Evolutionary conservation across 805 yeast genomes (phyloP), one percentile per base, ranked within the genome.

Genomic region (Saccharomycopsis capsularis): DNA sequence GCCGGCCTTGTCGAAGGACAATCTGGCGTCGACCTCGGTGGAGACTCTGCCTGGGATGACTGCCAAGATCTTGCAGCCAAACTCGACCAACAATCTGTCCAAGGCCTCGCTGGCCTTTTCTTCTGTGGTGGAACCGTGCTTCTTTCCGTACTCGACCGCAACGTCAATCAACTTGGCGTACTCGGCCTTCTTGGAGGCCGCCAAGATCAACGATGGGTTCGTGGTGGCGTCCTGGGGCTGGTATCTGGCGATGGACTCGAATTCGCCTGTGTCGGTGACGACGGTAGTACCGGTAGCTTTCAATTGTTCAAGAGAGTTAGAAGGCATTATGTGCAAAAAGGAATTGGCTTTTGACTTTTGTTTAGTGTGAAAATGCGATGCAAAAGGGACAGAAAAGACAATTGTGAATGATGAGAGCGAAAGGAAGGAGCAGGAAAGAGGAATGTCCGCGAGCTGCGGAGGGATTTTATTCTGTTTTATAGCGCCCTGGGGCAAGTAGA

Each of bases 201-300:
- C 98, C 61, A 93, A 75, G 63, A 93, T 91, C 74, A 93, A 77
- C 40, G 98, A 89, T 59, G 99, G 99, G 77, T 93, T 93, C 67
- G 99, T 93, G 61, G 99, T 93, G 59, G 99, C 96, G 71, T 93
- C 99, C 76, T 93, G 98, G 59, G 99, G 99, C 61, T 93, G 87
- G 76, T 85, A 93, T 72, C 90, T 88, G 66, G 96, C 96, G 67
- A 93, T 93, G 57, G 93, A 83, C 70, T 88, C 97, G 68, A 93
- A 93, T 70, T 93, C 99, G 74, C 99, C 99, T 55, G 98, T 89
- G 76, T 93, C 99, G 58, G 99, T 87, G 65, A 93, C 99, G 64
- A 93, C 96, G 59, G 79, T 84, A 59, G 99, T 93, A 61, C 98
- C 98, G 51, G 96, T 68, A 57, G 95, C 89, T 70, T 91, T 93